phyloP scores from a whole-genome alignment of 495 filamentous ascomycete species.

The Ramalina intermedia region DNA sequence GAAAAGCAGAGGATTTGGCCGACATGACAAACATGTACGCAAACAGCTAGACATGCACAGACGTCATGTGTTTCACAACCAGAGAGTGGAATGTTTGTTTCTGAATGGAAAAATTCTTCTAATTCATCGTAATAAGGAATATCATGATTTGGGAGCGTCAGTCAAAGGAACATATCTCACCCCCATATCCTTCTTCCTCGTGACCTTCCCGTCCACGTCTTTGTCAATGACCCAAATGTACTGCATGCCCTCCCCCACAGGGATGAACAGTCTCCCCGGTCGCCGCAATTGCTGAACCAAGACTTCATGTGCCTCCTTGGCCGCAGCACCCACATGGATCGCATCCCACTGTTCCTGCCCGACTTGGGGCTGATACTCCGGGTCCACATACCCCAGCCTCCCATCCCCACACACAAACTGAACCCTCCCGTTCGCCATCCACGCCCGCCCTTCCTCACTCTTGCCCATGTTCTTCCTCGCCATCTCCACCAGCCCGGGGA shows the following conservation, averaged over 20 bases:
- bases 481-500: slow-evolving; percentile 58
- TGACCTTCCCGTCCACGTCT: slow-evolving; percentile 58
- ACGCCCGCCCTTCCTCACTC: slow-evolving; percentile 43
- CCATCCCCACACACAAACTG: slow-evolving; percentile 73
- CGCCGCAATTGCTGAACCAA: slow-evolving; percentile 65
- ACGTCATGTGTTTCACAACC: too few relatives aligned
- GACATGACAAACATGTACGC: too few relatives aligned
- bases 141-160: slow-evolving; percentile 44
- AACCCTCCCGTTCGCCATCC: slow-evolving; percentile 47
- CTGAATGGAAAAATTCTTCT: too few relatives aligned
- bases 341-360: slow-evolving; percentile 57
- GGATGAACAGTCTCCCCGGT: slow-evolving; percentile 75
- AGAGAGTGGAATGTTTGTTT: too few relatives aligned
- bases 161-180: slow-evolving; percentile 93
- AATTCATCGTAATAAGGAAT: too few relatives aligned
- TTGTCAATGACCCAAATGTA: slow-evolving; percentile 89
- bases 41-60: too few relatives aligned
- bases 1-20: too few relatives aligned
- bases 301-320: slow-evolving; percentile 52
- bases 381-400: slow-evolving; percentile 47
- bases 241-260: slow-evolving; percentile 56
- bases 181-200: slow-evolving; percentile 59
- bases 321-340: slow-evolving; percentile 91
- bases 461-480: slow-evolving; percentile 62
- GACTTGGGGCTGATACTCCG: slow-evolving; percentile 11